Conservation (phyloP, 345 rosid species). For the Syzygium aromaticum region DNA sequence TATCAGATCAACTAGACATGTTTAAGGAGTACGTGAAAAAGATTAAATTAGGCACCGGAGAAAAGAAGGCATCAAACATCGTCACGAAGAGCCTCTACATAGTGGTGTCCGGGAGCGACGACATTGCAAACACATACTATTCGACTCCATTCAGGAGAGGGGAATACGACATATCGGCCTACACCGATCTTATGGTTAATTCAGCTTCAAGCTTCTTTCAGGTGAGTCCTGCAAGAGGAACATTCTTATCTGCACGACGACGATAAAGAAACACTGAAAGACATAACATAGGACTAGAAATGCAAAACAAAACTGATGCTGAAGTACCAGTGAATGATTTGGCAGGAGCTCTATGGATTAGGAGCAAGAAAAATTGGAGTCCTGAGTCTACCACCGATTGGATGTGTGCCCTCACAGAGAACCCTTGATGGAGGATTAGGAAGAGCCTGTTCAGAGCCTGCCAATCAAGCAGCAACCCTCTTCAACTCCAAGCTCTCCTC, state of each 20-base stretch:
- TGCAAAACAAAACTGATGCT: neutral
- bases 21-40: constrained; percentile 21
- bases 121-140: constrained; percentile 28
- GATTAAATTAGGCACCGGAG: constrained; percentile 18
- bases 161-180: constrained; percentile 22
- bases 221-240: constrained; percentile 11
- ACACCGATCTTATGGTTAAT: constrained; percentile 33
- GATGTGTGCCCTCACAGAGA: constrained; percentile 70
- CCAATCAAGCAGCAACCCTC: constrained; percentile 42
- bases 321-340: neutral
- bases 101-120: constrained; percentile 20
- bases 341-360: constrained; percentile 35
- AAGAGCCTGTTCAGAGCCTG: constrained; percentile 34
- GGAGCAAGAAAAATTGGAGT: constrained; percentile 60
- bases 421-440: constrained; percentile 46
- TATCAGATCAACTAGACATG: constrained; percentile 32
- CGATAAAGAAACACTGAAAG: neutral
- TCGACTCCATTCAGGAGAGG: constrained; percentile 8
- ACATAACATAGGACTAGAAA: neutral
- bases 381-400: constrained; percentile 47
- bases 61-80: constrained; percentile 4
- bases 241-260: neutral
- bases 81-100: constrained; percentile 8
- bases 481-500: constrained; percentile 50
- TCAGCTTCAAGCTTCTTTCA: constrained; percentile 27